phyloP scores from a whole-genome alignment of 345 rosid species.

The Salix dunnii region DNA sequence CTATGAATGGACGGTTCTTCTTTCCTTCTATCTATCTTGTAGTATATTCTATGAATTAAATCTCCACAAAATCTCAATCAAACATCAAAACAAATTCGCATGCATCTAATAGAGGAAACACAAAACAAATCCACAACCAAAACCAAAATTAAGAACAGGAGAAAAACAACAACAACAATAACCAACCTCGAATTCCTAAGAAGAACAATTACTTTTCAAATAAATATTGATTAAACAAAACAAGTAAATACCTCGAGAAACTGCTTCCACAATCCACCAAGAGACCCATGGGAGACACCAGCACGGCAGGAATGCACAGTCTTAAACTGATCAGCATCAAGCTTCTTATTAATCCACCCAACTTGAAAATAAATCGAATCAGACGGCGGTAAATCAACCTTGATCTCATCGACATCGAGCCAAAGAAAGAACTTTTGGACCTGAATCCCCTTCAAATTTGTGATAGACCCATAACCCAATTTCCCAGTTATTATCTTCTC shows the following conservation, averaged over 20 bases:
- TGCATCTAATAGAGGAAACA: not conserved
- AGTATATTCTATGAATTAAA: not conserved
- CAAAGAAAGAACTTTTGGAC: slow-evolving; percentile 70
- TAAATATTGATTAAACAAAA: not conserved
- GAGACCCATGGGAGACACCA: slow-evolving; percentile 31
- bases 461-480: slow-evolving; percentile 69
- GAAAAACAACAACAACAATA: not conserved
- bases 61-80: not conserved
- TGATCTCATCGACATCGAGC: slow-evolving; percentile 80
- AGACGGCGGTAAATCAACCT: slow-evolving; percentile 84
- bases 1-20: not conserved
- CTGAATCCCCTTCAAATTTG: slow-evolving; percentile 72
- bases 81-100: not conserved
- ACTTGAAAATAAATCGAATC: slow-evolving; percentile 83
- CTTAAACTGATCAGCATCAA: slow-evolving; percentile 75
- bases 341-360: slow-evolving; percentile 83
- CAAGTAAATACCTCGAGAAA: slow-evolving; percentile 34
- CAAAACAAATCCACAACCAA: not conserved
- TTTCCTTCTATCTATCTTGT: not conserved
- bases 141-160: not conserved
- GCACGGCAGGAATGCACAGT: slow-evolving; percentile 70
- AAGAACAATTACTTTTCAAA: not conserved
- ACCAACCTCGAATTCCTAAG: not conserved
- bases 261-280: slow-evolving; percentile 31
- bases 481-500: slow-evolving; percentile 60